These are phyloP conservation scores for Colletotrichum melonis DNA, from an alignment of 2,329 filamentous ascomycete species.

Conservation along the genomic window DNA sequence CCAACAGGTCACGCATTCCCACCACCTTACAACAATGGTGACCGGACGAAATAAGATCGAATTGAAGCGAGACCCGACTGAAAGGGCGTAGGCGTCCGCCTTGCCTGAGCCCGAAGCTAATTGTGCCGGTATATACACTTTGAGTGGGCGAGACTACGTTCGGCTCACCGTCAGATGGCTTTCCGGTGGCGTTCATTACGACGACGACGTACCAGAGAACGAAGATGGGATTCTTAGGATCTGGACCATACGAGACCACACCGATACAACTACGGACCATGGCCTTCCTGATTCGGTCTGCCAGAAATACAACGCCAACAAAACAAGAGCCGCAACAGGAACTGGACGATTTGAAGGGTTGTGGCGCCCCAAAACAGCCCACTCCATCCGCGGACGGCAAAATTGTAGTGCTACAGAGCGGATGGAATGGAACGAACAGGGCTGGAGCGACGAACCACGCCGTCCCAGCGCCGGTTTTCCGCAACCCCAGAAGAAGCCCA, in stretches of 20 bases:
- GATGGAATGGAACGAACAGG: constrained; percentile 21
- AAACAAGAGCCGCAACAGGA: constrained; percentile 34
- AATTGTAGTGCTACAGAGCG: background rate
- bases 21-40: background rate
- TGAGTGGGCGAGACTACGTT: constrained; percentile 27
- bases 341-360: background rate
- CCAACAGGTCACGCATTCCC: constrained; percentile 3
- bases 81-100: constrained; percentile 18
- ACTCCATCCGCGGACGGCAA: background rate
- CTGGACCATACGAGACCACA: constrained; percentile 29
- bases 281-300: constrained; percentile 19
- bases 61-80: constrained; percentile 30
- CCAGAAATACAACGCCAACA: constrained; percentile 2
- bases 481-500: background rate
- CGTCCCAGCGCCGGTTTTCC: constrained; percentile 20
- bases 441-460: constrained; percentile 21
- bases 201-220: constrained; percentile 26
- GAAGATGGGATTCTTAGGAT: constrained; percentile 23
- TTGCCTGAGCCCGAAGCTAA: constrained; percentile 29
- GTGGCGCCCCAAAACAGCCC: background rate
- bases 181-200: constrained; percentile 36
- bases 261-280: constrained; percentile 13
- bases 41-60: constrained; percentile 27
- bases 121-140: constrained; percentile 15
- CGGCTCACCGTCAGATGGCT: constrained; percentile 35